These are phyloP conservation scores for Astrothelium subdiscretum DNA, from an alignment of 495 filamentous ascomycete genomes.

Conservation along the genomic window DNA sequence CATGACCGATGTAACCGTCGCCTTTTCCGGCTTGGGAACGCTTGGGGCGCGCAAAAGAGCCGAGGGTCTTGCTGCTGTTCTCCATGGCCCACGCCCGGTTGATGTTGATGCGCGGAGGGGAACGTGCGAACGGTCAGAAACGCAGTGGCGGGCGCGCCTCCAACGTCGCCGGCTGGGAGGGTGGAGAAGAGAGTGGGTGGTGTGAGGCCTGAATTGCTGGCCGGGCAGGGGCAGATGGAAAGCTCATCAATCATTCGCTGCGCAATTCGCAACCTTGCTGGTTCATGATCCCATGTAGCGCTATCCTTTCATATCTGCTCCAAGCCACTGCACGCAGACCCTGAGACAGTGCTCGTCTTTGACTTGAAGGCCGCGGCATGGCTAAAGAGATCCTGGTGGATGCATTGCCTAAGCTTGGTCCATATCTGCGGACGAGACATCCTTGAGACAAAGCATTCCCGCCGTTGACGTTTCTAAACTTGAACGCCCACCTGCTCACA, in stretches of 20 bases:
- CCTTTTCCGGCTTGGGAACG: neutral
- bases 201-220: neutral
- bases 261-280: neutral
- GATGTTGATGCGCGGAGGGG: neutral
- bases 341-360: neutral
- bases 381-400: neutral
- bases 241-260: neutral
- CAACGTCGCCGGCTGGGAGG: neutral
- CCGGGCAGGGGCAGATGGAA: neutral
- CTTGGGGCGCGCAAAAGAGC: neutral
- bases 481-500: neutral
- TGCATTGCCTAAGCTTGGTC: neutral
- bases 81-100: too few relatives aligned
- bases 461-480: slow-evolving; percentile 1
- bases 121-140: neutral
- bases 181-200: neutral
- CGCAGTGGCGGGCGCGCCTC: neutral
- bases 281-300: neutral
- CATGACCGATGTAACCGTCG: slow-evolving; percentile 2
- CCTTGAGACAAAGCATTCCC: neutral
- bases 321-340: slow-evolving; percentile 1
- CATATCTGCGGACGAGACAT: slow-evolving; percentile 1
- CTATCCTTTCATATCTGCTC: slow-evolving; percentile 2
- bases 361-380: neutral
- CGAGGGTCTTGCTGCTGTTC: neutral